Evolutionary conservation across 306 rosid species (phyloP), one percentile per base, ranked within the genome.

Genomic region (Lagenaria siceraria): DNA sequence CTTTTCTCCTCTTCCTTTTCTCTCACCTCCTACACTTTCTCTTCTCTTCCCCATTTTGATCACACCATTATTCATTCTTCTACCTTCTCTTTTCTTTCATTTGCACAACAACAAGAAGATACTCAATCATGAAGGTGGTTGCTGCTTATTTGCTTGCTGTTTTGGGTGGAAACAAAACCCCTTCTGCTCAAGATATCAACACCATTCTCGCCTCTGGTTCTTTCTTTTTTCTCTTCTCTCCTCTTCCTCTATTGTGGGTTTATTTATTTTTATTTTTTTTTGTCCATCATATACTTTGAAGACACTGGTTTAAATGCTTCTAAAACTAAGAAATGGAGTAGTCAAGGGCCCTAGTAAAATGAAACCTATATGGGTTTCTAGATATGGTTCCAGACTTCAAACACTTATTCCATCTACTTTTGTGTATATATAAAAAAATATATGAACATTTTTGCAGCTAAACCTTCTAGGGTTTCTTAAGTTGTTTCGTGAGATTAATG

Each of bases 61-160:
- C 33, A 29, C 2, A 29, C 33, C 33, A 29, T 29, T 29, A 29
- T 29, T 29, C 33, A 29, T 29, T 29, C 33, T 29, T 1, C 33
- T 29, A 29, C 33, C 33, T 29, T 4, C 64, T 56, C 31, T 10
- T 18, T 52, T 13, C 10, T 52, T 52, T 59, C 24, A 19, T 61
- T 61, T 25, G 8, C 61, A 13, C 40, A 15, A 29, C 40, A 61
- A 29, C n/a, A 61, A 13, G 42, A 82, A 2, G 3, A 29, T 29
- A 2, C 2, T 29, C 3, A 29, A 36, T 36, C 42, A 36, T 80
- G 88, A 85, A 85, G 84, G 49, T 78, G 6, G 24, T 82, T 17
- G 88, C 82, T 38, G 84, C 88, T 36, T 82, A 77, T 58, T 77
- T 85, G 86, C 66, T 85, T 29, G 88, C 88, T 42, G 68, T 85